These are phyloP conservation scores for Populus hybrid DNA, from an alignment of 441 rosid genomes.

Conservation along the genomic window DNA sequence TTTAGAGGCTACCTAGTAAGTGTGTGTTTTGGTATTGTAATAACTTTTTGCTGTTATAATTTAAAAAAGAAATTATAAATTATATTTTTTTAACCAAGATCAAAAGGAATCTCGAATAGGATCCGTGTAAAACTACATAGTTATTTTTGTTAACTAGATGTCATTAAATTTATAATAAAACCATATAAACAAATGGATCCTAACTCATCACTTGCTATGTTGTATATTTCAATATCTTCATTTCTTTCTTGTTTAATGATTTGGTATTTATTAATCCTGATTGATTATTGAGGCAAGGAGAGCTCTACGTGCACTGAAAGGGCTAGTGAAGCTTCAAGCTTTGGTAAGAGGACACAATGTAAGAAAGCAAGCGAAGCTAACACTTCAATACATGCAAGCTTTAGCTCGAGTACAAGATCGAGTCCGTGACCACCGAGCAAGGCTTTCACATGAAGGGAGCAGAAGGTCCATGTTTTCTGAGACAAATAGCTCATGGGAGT, in stretches of 20 bases:
- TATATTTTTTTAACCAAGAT: too few species aligned
- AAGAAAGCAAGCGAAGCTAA: conserved; percentile 56
- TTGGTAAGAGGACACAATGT: conserved; percentile 68
- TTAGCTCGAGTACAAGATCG: conserved; percentile 53
- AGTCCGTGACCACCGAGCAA: conserved; percentile 45
- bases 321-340: conserved; percentile 68
- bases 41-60: too few species aligned
- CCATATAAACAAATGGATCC: too few species aligned
- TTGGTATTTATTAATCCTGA: not conserved
- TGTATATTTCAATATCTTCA: too few species aligned
- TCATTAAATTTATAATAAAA: too few species aligned
- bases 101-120: too few species aligned
- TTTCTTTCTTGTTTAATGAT: not conserved
- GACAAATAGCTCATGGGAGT: conserved; percentile 48
- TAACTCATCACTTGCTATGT: too few species aligned
- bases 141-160: too few species aligned
- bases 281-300: conserved; percentile 58
- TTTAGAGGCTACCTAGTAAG: too few species aligned
- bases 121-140: too few species aligned
- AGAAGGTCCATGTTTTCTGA: conserved; percentile 76
- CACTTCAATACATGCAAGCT: conserved; percentile 60
- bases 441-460: conserved; percentile 52
- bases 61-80: too few species aligned
- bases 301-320: conserved; percentile 67
- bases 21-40: too few species aligned